A percentile compares a stretch with the other conserved stretches of the same genome.
These are phyloP conservation scores for Smittium mucronatum DNA, from an alignment of 371 early-diverging fungal species.

Conservation along the genomic window DNA sequence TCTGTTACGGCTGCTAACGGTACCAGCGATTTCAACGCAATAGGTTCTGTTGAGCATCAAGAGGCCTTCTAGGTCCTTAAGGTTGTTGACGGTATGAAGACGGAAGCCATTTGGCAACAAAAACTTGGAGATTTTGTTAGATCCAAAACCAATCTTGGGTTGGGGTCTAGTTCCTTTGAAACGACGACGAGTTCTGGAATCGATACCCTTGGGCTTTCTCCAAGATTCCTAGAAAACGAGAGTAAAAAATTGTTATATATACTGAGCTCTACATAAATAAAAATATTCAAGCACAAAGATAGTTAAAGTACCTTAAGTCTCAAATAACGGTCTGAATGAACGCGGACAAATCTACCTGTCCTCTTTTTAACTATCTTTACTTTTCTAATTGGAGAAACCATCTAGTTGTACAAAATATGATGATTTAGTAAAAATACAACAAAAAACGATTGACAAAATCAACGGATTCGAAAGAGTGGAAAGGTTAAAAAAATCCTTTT, in stretches of 20 bases:
- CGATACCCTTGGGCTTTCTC: constrained; percentile 99
- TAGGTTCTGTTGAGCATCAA: constrained; percentile 98
- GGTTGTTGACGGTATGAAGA: constrained; percentile 92
- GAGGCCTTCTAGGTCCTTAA: constrained; percentile 90
- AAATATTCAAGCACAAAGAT: background rate
- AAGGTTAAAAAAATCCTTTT: no score
- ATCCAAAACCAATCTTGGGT: constrained; percentile 99
- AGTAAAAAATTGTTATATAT: background rate
- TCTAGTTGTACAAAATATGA: no score
- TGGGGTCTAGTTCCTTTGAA: constrained; percentile 97
- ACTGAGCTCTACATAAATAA: background rate
- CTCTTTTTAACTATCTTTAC: constrained; percentile 96
- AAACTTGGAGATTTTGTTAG: constrained; percentile 92
- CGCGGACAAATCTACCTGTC: constrained; percentile 93
- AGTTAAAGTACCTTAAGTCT: constrained; percentile 59
- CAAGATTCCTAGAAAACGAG: constrained; percentile 69
- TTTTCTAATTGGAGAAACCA: constrained; percentile 84
- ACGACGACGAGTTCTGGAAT: constrained; percentile 96
- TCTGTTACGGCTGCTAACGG: constrained; percentile 95
- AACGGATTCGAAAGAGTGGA: no score
- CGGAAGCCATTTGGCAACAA: constrained; percentile 97
- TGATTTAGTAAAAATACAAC: no score
- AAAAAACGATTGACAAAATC: no score
- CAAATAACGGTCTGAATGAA: constrained; percentile 98
- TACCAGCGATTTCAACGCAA: constrained; percentile 98